Conservation (phyloP, 2,329 filamentous ascomycete species). For the Stromatinia cepivora region DNA sequence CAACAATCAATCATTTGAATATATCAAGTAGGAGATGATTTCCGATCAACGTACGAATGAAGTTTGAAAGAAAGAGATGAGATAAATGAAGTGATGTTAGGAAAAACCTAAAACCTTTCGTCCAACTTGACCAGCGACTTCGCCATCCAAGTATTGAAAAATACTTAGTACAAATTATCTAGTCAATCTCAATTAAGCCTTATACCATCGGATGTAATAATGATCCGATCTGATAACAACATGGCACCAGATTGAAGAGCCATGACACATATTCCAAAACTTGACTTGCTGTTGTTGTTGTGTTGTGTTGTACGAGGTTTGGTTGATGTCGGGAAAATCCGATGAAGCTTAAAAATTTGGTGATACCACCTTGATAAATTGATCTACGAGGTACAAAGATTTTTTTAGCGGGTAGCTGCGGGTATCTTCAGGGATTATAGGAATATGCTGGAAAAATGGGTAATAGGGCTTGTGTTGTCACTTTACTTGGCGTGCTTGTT, state of each 20-base stretch:
- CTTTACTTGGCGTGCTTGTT: background rate
- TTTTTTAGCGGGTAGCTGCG: background rate
- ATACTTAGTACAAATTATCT: background rate
- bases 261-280: constrained; percentile 15
- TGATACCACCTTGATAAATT: background rate
- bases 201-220: background rate
- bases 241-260: background rate
- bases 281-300: too few species aligned
- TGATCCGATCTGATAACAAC: constrained; percentile 7
- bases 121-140: constrained; percentile 3
- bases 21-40: background rate
- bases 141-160: constrained; percentile 9
- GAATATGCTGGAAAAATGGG: background rate
- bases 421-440: background rate
- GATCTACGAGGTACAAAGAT: background rate
- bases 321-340: background rate
- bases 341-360: background rate
- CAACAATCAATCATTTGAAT: background rate
- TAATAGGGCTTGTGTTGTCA: constrained; percentile 5
- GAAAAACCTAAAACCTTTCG: constrained; percentile 13
- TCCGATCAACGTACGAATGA: background rate
- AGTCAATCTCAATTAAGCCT: background rate
- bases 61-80: background rate
- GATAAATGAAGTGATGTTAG: constrained; percentile 13
- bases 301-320: constrained; percentile 12